Evolutionary conservation across 2,329 filamentous ascomycete species (phyloP).

Genomic region (Knufia petricola): DNA sequence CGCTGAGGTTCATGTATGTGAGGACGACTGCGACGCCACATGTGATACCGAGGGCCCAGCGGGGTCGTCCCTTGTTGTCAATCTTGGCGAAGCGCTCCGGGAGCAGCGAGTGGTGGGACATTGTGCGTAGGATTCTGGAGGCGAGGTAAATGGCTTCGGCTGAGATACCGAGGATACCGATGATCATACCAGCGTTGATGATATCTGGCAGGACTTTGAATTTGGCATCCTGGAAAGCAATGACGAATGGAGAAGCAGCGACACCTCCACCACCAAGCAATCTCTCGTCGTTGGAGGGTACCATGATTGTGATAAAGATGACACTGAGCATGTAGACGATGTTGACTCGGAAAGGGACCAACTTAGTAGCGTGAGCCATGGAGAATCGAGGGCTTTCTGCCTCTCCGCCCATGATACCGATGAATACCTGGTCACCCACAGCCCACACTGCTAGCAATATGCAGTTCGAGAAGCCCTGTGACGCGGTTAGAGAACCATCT

Average conservation of each 20-base stretch:
- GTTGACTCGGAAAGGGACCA: constrained; percentile 28
- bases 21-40: constrained; percentile 21
- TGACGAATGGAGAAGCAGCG: constrained; percentile 28
- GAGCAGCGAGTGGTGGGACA: constrained; percentile 26
- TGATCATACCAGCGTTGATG: constrained; percentile 28
- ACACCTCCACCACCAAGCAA: constrained; percentile 25
- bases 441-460: constrained; percentile 26
- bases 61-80: constrained; percentile 26
- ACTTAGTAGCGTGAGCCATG: constrained; percentile 27
- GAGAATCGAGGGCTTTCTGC: constrained; percentile 29
- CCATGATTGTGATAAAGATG: constrained; percentile 24
- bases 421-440: constrained; percentile 28
- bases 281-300: constrained; percentile 21
- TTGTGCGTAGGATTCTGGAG: constrained; percentile 26
- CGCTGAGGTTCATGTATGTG: constrained; percentile 27
- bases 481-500: background rate
- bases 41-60: constrained; percentile 25
- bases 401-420: constrained; percentile 30
- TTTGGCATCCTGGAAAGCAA: constrained; percentile 25
- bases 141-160: constrained; percentile 28
- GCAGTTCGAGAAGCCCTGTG: constrained; percentile 27
- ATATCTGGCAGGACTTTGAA: constrained; percentile 26
- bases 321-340: constrained; percentile 27
- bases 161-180: constrained; percentile 26
- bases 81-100: constrained; percentile 24